These are phyloP conservation scores for Ascodesmis nigricans DNA, from an alignment of 495 filamentous ascomycete species.

Conservation along the genomic window DNA sequence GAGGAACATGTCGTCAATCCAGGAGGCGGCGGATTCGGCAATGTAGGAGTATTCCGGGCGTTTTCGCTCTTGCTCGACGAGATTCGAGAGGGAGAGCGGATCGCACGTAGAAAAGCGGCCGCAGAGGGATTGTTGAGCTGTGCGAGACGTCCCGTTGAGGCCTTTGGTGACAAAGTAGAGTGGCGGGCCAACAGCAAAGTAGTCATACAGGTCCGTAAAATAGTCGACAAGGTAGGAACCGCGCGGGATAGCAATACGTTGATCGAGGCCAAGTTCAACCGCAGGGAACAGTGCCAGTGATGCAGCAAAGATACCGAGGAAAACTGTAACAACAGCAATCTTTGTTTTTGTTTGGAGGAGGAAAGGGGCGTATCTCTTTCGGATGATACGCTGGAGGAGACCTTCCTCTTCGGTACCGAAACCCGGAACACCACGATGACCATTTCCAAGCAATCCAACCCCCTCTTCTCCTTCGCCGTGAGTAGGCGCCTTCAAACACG, in stretches of 20 bases:
- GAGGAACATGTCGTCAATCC: slow-evolving; percentile 88
- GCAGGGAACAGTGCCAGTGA: slow-evolving; percentile 65
- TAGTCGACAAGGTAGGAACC: slow-evolving; percentile 85
- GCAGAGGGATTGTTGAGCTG: slow-evolving; percentile 65
- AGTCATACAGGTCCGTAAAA: slow-evolving; percentile 84
- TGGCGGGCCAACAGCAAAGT: slow-evolving; percentile 76
- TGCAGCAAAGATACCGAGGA: slow-evolving; percentile 71
- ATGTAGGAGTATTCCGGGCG: slow-evolving; percentile 77
- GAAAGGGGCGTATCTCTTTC: slow-evolving; percentile 64
- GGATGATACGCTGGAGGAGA: slow-evolving; percentile 58
- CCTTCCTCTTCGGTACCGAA: slow-evolving; percentile 58
- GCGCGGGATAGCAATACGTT: slow-evolving; percentile 77
- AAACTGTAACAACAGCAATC: slow-evolving; percentile 47
- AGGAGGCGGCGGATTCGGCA: slow-evolving; percentile 75
- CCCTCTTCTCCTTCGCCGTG: slow-evolving; percentile 4
- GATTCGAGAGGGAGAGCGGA: slow-evolving; percentile 57
- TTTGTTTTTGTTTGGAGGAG: slow-evolving; percentile 63
- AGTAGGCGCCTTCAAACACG: slow-evolving; percentile 40
- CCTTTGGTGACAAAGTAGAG: slow-evolving; percentile 85
- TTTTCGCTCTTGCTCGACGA: slow-evolving; percentile 82
- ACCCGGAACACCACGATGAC: slow-evolving; percentile 21
- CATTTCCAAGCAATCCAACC: slow-evolving; percentile 6
- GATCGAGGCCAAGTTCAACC: slow-evolving; percentile 71
- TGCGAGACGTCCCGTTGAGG: slow-evolving; percentile 50
- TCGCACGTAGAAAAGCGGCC: slow-evolving; percentile 79